Evolutionary conservation across 1,284 basidiomycete species (phyloP).

Genomic region (Blastosporella zonata): DNA sequence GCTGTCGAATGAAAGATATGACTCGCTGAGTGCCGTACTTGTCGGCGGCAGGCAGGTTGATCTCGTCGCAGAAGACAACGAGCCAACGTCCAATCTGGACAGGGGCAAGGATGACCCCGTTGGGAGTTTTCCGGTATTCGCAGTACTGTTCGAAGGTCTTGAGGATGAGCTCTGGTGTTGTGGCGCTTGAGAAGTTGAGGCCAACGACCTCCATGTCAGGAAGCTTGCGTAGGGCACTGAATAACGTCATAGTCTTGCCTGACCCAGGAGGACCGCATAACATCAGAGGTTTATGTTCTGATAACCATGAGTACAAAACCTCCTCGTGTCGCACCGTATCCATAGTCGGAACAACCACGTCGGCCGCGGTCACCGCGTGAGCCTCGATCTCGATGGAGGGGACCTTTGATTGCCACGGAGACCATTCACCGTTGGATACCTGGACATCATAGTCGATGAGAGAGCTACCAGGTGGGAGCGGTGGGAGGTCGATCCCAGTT

Average conservation of each 20-base stretch:
- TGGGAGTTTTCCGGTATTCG: conserved; percentile 98
- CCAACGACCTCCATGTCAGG: conserved; percentile 99
- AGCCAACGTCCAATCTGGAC: conserved; percentile 97
- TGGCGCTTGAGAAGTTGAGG: conserved; percentile 98
- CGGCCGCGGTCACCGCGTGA: conserved; percentile 91
- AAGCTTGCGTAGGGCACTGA: conserved; percentile 95
- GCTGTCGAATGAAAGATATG: conserved; percentile 96
- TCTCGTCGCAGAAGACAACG: conserved; percentile 99
- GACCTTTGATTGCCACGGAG: conserved; percentile 88
- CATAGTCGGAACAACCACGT: conserved; percentile 97
- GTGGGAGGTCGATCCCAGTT: conserved; percentile 89
- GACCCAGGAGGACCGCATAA: conserved; percentile 98
- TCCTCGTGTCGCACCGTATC: conserved; percentile 99
- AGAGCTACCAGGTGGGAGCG: conserved; percentile 71
- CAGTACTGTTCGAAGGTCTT: conserved; percentile 99
- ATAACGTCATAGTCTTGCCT: conserved; percentile 99
- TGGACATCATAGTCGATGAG: conserved; percentile 97
- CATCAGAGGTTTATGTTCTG: conserved; percentile 98
- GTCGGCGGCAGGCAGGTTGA: conserved; percentile 96
- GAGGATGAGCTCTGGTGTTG: conserved; percentile 95
- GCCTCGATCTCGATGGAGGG: conserved; percentile 97
- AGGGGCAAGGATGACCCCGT: conserved; percentile 92
- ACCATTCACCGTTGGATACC: conserved; percentile 84
- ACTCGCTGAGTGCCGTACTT: conserved; percentile 99
- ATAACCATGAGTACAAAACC: conserved; percentile 97